A percentile compares a stretch with the other conserved stretches of the same genome.
These are phyloP conservation scores for Pouteria campechiana DNA, from an alignment of 179 eudicot genomes.

Conservation along the genomic window DNA sequence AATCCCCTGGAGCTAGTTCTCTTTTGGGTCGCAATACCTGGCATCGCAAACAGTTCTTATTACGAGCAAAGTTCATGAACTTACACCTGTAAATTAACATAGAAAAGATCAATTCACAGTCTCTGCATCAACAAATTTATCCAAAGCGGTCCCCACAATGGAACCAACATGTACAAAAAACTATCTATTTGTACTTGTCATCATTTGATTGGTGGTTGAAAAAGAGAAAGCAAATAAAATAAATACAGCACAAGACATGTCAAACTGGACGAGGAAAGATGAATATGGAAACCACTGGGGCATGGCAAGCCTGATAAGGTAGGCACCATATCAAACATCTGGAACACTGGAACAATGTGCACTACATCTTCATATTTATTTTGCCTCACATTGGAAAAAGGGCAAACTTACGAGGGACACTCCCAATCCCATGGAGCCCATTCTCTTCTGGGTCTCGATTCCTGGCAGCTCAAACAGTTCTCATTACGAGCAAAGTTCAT, in stretches of 20 bases:
- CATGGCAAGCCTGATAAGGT: too few species aligned
- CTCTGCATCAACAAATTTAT: too few species aligned
- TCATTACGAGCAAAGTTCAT: slow-evolving; percentile 59
- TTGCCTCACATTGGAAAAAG: slow-evolving; percentile 5
- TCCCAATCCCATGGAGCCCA: slow-evolving; percentile 67
- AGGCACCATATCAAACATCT: too few species aligned
- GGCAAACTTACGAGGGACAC: slow-evolving; percentile 62
- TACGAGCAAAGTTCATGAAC: slow-evolving; percentile 66
- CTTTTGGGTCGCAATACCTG: slow-evolving; percentile 47
- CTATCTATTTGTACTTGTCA: too few species aligned
- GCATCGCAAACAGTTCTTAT: slow-evolving; percentile 53
- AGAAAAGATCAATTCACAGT: neutral
- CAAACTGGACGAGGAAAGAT: too few species aligned
- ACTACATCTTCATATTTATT: too few species aligned
- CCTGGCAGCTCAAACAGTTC: slow-evolving; percentile 49
- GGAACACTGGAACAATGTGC: too few species aligned
- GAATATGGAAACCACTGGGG: too few species aligned
- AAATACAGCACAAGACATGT: neutral
- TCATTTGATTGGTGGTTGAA: too few species aligned
- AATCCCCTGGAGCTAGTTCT: slow-evolving; percentile 58
- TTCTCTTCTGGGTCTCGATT: slow-evolving; percentile 34
- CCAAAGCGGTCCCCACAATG: too few species aligned
- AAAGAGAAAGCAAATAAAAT: neutral
- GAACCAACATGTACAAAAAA: too few species aligned
- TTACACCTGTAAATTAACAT: slow-evolving; percentile 35